A percentile compares a stretch with the other conserved stretches of the same genome.
phyloP scores from a whole-genome alignment of 2,329 filamentous ascomycete genomes.

The Alternaria conjuncta region DNA sequence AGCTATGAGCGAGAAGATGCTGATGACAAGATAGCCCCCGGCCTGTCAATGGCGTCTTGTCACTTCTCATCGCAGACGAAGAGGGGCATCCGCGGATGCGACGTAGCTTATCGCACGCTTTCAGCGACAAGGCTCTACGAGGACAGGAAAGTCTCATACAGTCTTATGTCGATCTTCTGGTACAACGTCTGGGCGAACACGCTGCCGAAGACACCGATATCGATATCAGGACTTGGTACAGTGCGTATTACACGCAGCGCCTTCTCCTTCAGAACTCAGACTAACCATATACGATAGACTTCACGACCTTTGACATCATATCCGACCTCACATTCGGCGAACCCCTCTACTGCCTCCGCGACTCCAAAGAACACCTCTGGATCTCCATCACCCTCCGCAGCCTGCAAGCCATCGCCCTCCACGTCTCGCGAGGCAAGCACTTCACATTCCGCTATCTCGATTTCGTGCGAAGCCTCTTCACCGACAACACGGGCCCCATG shows the following conservation, averaged over 20 bases:
- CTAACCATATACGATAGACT: not conserved
- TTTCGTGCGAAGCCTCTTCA: conserved; percentile 13
- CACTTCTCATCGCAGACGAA: conserved; percentile 37
- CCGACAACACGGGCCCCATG: conserved; percentile 4
- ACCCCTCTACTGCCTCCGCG: conserved; percentile 39
- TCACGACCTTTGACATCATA: conserved; percentile 32
- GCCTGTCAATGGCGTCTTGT: conserved; percentile 38
- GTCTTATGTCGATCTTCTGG: conserved; percentile 49
- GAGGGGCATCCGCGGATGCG: conserved; percentile 44
- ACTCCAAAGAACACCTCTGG: conserved; percentile 39
- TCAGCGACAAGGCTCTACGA: conserved; percentile 51
- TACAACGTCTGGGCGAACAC: conserved; percentile 41
- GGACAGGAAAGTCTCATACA: conserved; percentile 51
- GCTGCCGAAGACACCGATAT: conserved; percentile 13
- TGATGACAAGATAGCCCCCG: conserved; percentile 8
- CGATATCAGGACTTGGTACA: conserved; percentile 41
- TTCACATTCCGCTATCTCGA: conserved; percentile 27
- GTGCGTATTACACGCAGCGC: conserved; percentile 1
- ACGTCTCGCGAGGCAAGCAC: conserved; percentile 24
- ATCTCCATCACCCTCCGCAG: conserved; percentile 25
- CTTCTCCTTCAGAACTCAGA: conserved; percentile 9
- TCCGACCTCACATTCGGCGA: conserved; percentile 42
- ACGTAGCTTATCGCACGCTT: conserved; percentile 50
- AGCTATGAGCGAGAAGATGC: not conserved
- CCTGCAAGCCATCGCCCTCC: conserved; percentile 15